A percentile compares a stretch with the other conserved stretches of the same genome.
These are phyloP conservation scores for Dendrobium nobile DNA, from an alignment of 106 monocot genomes.

Conservation along the genomic window DNA sequence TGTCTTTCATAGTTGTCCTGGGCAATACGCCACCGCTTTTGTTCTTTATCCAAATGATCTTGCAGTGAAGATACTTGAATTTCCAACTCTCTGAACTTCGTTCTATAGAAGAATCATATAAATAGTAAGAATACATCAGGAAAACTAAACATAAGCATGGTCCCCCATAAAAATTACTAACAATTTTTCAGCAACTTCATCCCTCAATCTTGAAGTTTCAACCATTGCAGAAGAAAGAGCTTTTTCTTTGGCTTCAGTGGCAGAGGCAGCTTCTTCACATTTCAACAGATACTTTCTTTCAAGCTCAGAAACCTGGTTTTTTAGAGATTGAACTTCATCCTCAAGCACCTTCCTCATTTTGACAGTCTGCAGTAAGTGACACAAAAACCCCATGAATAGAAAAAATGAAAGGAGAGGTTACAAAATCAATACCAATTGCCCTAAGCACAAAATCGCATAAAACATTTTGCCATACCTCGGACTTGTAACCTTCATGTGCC, in stretches of 20 bases:
- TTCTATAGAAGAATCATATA: slow-evolving; percentile 16
- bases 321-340: slow-evolving; percentile 54
- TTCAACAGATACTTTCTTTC: slow-evolving; percentile 51
- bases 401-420: slow-evolving; percentile 2
- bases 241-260: slow-evolving; percentile 63
- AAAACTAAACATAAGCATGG: not conserved
- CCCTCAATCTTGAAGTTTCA: slow-evolving; percentile 43
- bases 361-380: slow-evolving; percentile 34
- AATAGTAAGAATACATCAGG: not conserved
- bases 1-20: slow-evolving; percentile 98
- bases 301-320: slow-evolving; percentile 45
- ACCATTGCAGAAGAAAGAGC: slow-evolving; percentile 32
- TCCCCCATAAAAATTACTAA: slow-evolving; percentile 12
- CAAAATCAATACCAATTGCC: not conserved
- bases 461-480: slow-evolving; percentile 35
- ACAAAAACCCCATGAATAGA: not conserved
- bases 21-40: slow-evolving; percentile 76
- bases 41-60: slow-evolving; percentile 59
- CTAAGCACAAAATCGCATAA: not conserved
- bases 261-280: slow-evolving; percentile 58
- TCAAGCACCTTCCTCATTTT: slow-evolving; percentile 52
- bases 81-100: slow-evolving; percentile 45
- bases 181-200: slow-evolving; percentile 56
- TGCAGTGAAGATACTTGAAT: slow-evolving; percentile 43
- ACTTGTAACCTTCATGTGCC: slow-evolving; percentile 68